These are phyloP conservation scores for Bryum argenteum DNA, from an alignment of 225 moss, liverwort and hornwort species.

Conservation along the genomic window DNA sequence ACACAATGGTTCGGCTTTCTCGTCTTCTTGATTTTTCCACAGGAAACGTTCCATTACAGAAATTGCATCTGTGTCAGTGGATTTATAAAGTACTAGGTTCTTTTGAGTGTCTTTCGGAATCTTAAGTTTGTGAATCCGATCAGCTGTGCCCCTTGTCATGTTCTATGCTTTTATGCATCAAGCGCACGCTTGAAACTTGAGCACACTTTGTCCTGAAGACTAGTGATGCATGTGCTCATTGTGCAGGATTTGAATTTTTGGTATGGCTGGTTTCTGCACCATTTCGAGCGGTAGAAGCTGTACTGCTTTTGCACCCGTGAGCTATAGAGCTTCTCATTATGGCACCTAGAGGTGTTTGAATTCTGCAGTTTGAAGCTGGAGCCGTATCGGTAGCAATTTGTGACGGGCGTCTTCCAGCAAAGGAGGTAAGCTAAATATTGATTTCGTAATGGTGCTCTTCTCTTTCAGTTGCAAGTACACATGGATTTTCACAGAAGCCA, in stretches of 20 bases:
- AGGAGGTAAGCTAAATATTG: slow-evolving; percentile 46
- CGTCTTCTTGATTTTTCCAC: background rate
- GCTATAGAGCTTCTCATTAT: slow-evolving; percentile 66
- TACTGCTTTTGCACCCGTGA: slow-evolving; percentile 63
- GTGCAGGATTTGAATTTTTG: slow-evolving; percentile 30
- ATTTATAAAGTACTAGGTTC: background rate
- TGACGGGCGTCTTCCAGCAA: slow-evolving; percentile 58
- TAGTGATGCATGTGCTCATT: slow-evolving; percentile 25
- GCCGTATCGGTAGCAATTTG: slow-evolving; percentile 56
- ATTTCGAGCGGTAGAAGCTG: slow-evolving; percentile 36
- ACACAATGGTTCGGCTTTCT: background rate
- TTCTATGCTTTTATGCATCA: background rate
- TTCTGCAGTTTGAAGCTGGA: slow-evolving; percentile 61
- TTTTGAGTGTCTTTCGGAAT: background rate
- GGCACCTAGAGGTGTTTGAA: slow-evolving; percentile 37
- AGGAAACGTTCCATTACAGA: background rate
- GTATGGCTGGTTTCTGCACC: slow-evolving; percentile 29
- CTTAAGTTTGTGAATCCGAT: background rate
- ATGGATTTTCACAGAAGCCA: background rate
- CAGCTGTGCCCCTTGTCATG: background rate
- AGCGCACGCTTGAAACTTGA: background rate
- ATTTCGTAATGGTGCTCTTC: background rate
- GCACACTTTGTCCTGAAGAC: background rate
- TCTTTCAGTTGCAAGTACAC: background rate
- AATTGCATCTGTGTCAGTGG: background rate